Percentiles rank a stretch among this genome's conserved stretches.
These are phyloP conservation scores for Neoscytalidium dimidiatum DNA, from an alignment of 2,329 filamentous ascomycete genomes.

Conservation along the genomic window DNA sequence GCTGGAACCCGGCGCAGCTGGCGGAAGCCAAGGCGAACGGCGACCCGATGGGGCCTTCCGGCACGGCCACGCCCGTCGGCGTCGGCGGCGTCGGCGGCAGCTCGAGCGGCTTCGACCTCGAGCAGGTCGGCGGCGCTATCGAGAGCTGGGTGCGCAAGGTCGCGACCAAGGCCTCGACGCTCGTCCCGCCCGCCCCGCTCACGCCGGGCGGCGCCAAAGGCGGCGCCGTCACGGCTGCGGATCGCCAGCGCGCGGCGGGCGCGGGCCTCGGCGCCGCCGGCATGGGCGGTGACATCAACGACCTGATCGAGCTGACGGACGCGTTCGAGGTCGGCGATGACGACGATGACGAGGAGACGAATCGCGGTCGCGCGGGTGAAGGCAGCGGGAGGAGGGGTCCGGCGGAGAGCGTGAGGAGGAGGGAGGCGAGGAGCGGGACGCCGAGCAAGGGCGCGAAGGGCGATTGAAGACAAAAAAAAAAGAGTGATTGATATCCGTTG, in stretches of 20 bases:
- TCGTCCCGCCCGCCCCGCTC: constrained; percentile 13
- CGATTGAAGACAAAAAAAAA: background rate
- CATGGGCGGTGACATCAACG: constrained; percentile 52
- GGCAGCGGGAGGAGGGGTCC: background rate
- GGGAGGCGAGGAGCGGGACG: constrained; percentile 12
- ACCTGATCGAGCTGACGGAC: constrained; percentile 69
- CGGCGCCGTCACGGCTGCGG: background rate
- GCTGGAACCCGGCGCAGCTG: constrained; percentile 38
- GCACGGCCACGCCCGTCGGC: constrained; percentile 23
- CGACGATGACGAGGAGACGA: constrained; percentile 24
- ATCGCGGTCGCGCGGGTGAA: background rate
- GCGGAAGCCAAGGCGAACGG: constrained; percentile 1
- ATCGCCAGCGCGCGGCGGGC: constrained; percentile 6
- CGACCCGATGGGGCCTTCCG: constrained; percentile 31
- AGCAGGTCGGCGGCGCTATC: constrained; percentile 82
- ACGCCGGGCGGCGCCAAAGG: background rate
- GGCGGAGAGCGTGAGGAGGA: constrained; percentile 1
- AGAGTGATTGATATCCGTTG: too few species aligned
- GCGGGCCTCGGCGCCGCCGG: background rate
- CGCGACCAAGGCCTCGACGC: constrained; percentile 59
- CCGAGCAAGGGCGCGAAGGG: constrained; percentile 18
- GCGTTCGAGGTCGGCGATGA: constrained; percentile 42
- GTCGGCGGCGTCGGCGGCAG: constrained; percentile 21
- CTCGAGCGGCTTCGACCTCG: constrained; percentile 54
- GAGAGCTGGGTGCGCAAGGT: constrained; percentile 90